Base-by-base conservation (phyloP, 768 basidiomycete genomes). In the Infundibulicybe gibba region DNA sequence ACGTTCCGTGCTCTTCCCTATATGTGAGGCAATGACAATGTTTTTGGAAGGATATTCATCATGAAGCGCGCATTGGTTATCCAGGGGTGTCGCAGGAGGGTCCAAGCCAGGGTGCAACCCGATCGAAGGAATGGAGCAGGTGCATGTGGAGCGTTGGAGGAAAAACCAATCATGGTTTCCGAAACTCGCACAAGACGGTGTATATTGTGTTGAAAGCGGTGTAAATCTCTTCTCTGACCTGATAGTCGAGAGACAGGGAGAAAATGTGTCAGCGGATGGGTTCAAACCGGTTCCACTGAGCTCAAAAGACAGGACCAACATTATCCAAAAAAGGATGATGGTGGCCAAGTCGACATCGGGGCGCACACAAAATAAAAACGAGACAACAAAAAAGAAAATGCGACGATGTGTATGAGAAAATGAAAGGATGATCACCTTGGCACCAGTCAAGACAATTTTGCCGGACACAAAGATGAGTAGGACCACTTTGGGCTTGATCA, bases 151-250 rank as follows among this genome's bases (percentile, higher is more conserved):
- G 33, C 20, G 48, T 32, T 40, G 37, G 34, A 46, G 34, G 37
- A 38, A 44, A 12, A 41, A 15, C 44, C 25, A 20, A 58, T 75
- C 68, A 89, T 40, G 90, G 90, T 70, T 92, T 94, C 66, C 89
- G 80, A 77, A 91, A 94, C 63, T 94, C 93, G 76, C 87, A 90
- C 54, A 99, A 67, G 74, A 98, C 95, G 49, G 95, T 95, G 69
- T 99, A 99, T 49, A 99, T 99, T 49, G 92, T 92, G 73, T 97
- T 97, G 85, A 99, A 99, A 19, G 97, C 97, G 32, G 92, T 93
- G 65, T 99, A 98, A 54, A 98, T 98, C 79, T 99, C 95, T 73
- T 97, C 94, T 70, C 97, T 80, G 70, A 97, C 88, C 93, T 95
- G 66, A 61, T 54, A 54, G 60, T 49, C 61, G 60, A 52, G 62